Evolutionary conservation across 306 rosid species (phyloP).

Genomic region (Sicyos baderoa): DNA sequence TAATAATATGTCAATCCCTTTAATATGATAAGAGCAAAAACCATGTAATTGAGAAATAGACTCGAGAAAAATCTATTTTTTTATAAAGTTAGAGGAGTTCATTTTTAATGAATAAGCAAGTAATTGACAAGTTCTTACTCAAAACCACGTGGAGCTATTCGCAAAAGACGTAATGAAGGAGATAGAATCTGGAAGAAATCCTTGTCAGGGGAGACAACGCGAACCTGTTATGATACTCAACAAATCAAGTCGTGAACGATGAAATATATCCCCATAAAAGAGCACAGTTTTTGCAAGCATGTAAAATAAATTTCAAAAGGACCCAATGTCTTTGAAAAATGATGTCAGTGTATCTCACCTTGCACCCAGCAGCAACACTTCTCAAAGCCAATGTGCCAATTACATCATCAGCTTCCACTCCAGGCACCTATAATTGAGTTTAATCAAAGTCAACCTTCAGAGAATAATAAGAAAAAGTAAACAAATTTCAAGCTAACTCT

Average conservation of each 20-base stretch:
- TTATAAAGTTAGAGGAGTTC: not conserved
- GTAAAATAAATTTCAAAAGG: conserved; percentile 1
- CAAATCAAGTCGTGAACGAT: conserved; percentile 20
- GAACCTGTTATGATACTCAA: conserved; percentile 48
- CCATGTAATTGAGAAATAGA: not conserved
- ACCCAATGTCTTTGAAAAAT: not conserved
- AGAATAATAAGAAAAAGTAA: conserved; percentile 7
- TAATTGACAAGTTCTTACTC: conserved; percentile 46
- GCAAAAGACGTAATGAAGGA: conserved; percentile 84
- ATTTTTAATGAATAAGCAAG: conserved; percentile 6
- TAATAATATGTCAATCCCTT: not conserved
- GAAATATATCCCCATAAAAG: not conserved
- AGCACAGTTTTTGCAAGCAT: not conserved
- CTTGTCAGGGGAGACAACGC: conserved; percentile 97
- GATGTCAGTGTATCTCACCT: conserved; percentile 36
- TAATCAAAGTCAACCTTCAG: conserved; percentile 22
- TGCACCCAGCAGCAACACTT: conserved; percentile 77
- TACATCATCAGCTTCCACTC: conserved; percentile 98
- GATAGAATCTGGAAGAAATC: conserved; percentile 88
- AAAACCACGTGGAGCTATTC: conserved; percentile 93
- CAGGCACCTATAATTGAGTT: conserved; percentile 65
- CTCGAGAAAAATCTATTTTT: not conserved
- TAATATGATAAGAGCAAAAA: not conserved
- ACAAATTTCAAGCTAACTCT: not conserved
- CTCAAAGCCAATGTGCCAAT: conserved; percentile 85